phyloP scores from a whole-genome alignment of 441 rosid genomes.

The Gossypium davidsonii region DNA sequence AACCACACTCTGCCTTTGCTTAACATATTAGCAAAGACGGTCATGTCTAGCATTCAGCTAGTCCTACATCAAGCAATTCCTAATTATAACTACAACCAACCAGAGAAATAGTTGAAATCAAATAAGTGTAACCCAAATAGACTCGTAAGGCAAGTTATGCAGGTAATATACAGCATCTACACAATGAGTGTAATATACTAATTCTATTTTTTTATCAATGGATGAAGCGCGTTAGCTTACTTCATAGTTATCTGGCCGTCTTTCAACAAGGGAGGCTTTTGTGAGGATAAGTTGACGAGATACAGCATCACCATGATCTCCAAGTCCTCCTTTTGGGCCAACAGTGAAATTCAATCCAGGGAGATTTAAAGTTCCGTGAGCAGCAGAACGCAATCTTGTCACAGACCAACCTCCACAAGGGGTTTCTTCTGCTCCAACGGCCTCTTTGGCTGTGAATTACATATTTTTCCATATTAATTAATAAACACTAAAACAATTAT shows the following conservation, averaged over 20 bases:
- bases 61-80: background rate
- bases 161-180: constrained; percentile 8
- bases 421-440: constrained; percentile 89
- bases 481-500: constrained; percentile 2
- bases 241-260: constrained; percentile 98
- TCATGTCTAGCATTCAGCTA: constrained; percentile 10
- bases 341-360: constrained; percentile 73
- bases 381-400: constrained; percentile 88
- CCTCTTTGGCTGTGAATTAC: constrained; percentile 70
- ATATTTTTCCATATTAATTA: constrained; percentile 8
- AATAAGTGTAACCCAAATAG: background rate
- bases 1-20: constrained; percentile 1
- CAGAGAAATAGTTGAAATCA: background rate
- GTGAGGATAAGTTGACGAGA: constrained; percentile 88
- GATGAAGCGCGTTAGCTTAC: constrained; percentile 53
- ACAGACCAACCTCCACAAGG: constrained; percentile 96
- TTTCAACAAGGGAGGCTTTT: constrained; percentile 85
- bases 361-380: constrained; percentile 86
- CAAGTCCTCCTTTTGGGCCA: constrained; percentile 97
- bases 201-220: constrained; percentile 17
- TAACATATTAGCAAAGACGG: constrained; percentile 9
- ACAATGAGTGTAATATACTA: background rate
- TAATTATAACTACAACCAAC: background rate
- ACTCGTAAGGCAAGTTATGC: constrained; percentile 3
- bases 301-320: constrained; percentile 93